Evolutionary conservation across 176 grass and related monocot species (phyloP), one percentile per base, ranked within the genome.

Genomic region (Themeda triandra): DNA sequence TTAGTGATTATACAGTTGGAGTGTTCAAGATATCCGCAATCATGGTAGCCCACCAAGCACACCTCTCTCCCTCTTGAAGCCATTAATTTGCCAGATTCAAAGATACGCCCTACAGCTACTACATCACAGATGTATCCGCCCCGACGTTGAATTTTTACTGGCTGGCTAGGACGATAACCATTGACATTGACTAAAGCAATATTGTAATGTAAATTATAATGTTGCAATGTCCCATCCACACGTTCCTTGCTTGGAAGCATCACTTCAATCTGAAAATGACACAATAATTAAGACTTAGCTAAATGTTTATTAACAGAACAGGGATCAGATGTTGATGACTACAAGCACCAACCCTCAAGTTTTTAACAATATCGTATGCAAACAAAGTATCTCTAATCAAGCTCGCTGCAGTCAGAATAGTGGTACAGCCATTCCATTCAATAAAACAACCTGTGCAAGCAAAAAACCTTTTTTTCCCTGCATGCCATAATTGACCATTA

Each of bases 141-240:
- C 18, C 14, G 56, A 25, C 2, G 6, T 62, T 62, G 21, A 77
- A 77, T 40, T 24, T 62, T 62, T 62, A 23, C 33, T 40, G 54
- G 32, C 17, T 62, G 23, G 4, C 12, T 7, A 41, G 23, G 19
- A 41, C 1, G 1, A 1, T 39, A 62, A 62, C 9, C 75, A 23
- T 18, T 77, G 33, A 77, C 53, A 77, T 13, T 40, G 33, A 77
- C 75, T 28, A 77, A 6, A 77, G 75, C 54, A 62, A 77, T 9
- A 24, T 77, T 77, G 35, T 77, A 77, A 27, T 28, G 53, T 4
- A 77, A 25, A 41, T 62, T 62, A 28, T 62, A 77, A 27, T 62
- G 53, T 77, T 62, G 31, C 5, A 77, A 7, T 62, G 21, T 62
- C 21, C 54, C 75, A 18, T 77, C 12, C 4, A 4, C 1, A 3